Evolutionary conservation across 2,329 filamentous ascomycete genomes (phyloP).

Genomic region (Ophiocordyceps sinensis): DNA sequence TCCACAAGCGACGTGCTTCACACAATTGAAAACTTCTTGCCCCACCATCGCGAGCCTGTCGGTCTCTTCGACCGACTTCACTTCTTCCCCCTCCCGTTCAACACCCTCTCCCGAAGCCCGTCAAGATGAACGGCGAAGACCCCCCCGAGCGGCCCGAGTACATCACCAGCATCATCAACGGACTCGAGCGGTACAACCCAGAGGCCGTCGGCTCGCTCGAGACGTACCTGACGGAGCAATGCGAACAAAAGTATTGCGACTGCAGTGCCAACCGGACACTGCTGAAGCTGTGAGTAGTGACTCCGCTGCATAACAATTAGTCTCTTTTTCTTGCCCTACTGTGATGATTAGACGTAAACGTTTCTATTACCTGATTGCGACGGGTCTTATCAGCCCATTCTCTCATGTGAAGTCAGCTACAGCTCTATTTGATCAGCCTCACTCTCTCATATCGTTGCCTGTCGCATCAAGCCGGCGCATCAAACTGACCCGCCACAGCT

Average conservation of each 20-base stretch:
- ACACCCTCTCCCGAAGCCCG: conserved; percentile 7
- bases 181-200: conserved; percentile 95
- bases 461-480: not conserved
- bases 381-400: conserved; percentile 23
- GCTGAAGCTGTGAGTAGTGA: conserved; percentile 75
- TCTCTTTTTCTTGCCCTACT: conserved; percentile 6
- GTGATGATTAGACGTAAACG: conserved; percentile 74
- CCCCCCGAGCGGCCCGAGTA: conserved; percentile 83
- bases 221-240: conserved; percentile 87
- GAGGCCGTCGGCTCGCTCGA: conserved; percentile 90
- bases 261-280: conserved; percentile 93
- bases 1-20: conserved; percentile 20
- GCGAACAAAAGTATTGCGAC: conserved; percentile 87
- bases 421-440: conserved; percentile 50
- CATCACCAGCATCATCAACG: conserved; percentile 88
- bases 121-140: conserved; percentile 61
- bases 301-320: not conserved
- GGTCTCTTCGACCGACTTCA: conserved; percentile 1
- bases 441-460: not conserved
- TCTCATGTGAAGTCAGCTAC: conserved; percentile 16
- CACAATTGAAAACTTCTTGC: conserved; percentile 27
- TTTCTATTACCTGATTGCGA: conserved; percentile 94
- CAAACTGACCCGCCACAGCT: conserved; percentile 38
- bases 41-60: conserved; percentile 25
- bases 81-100: conserved; percentile 8